Base-by-base conservation (phyloP, 805 yeast genomes). In the Candida suzukii region DNA sequence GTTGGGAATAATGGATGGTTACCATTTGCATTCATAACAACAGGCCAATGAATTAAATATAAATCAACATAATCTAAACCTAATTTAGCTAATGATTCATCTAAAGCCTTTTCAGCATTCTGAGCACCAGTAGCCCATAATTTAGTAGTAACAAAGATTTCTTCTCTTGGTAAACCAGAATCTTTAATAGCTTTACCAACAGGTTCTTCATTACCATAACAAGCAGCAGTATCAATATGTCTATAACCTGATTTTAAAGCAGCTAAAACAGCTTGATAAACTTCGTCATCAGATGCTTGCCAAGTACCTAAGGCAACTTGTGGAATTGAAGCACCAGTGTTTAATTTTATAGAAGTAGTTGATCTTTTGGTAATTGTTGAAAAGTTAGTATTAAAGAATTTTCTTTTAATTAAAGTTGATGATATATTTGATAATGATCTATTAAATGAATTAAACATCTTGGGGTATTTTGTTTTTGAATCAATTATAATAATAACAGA, bases 231-330 rank as follows among this genome's bases (percentile, higher is more conserved):
- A 58, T 84, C 95, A 49, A 84, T 79, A 56, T 80, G 87, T 46
- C 80, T 71, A 58, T 80, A 80, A 11, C 90, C 90, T 9, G 68
- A 65, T 57, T 76, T 68, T 44, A 82, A 64, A 13, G 90, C 91
- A 34, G 72, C 67, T 48, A 67, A 68, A 13, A 81, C 81, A 21
- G 81, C 77, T 19, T 62, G 61, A 40, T 69, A 68, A 19, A 72
- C 74, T 26, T 67, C 70, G 27, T 66, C 64, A n/a, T 68, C 72
- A 20, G 71, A 57, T 35, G 82, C 76, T 58, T 64, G 64, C 83
- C 86, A 83, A 21, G 95, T 83, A 37, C 95, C 93, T 40, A 83
- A 72, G 10, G 85, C 90, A 37, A 84, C 65, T 17, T 67, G 71
- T 25, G 91, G 91, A 46, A 84, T 78, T 31, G 53, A 48, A 35